Evolutionary conservation across 495 filamentous ascomycete genomes (phyloP).

Genomic region (Trichoderma orchidacearum): DNA sequence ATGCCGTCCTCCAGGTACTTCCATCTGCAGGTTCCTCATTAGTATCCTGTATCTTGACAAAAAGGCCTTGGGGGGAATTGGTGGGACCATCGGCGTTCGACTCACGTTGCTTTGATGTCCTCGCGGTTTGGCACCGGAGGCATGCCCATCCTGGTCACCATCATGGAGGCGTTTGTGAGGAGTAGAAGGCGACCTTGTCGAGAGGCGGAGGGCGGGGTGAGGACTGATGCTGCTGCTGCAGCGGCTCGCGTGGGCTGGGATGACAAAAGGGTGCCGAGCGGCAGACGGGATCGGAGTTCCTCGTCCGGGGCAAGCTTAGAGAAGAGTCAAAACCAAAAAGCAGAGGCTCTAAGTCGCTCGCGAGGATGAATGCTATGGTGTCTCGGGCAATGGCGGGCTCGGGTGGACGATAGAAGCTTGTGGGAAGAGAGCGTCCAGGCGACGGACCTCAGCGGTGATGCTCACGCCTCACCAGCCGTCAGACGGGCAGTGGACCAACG

Average conservation of each 20-base stretch:
- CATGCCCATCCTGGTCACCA: slow-evolving; percentile 19
- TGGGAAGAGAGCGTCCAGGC: neutral
- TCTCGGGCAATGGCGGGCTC: neutral
- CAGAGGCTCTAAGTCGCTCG: neutral
- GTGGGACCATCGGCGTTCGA: slow-evolving; percentile 7
- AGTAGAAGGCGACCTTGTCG: neutral
- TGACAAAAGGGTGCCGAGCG: too few relatives aligned
- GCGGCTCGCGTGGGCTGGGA: neutral
- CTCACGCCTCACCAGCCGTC: neutral
- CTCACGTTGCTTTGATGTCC: slow-evolving; percentile 73
- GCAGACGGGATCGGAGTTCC: too few relatives aligned
- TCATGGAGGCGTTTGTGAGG: slow-evolving; percentile 5
- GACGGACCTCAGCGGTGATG: neutral
- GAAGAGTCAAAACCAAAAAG: too few relatives aligned
- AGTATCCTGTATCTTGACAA: slow-evolving; percentile 6
- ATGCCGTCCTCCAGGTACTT: slow-evolving; percentile 75
- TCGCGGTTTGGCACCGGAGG: slow-evolving; percentile 54
- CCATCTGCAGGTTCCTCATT: slow-evolving; percentile 50
- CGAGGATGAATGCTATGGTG: neutral
- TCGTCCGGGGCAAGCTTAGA: too few relatives aligned
- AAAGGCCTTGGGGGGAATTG: too few relatives aligned
- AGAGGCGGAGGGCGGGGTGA: neutral
- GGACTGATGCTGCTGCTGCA: neutral
- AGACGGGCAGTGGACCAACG: neutral
- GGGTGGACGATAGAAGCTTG: too few relatives aligned